A percentile compares a stretch with the other conserved stretches of the same genome.
phyloP scores from a whole-genome alignment of 768 basidiomycete species.

The Austroboletus festivus region DNA sequence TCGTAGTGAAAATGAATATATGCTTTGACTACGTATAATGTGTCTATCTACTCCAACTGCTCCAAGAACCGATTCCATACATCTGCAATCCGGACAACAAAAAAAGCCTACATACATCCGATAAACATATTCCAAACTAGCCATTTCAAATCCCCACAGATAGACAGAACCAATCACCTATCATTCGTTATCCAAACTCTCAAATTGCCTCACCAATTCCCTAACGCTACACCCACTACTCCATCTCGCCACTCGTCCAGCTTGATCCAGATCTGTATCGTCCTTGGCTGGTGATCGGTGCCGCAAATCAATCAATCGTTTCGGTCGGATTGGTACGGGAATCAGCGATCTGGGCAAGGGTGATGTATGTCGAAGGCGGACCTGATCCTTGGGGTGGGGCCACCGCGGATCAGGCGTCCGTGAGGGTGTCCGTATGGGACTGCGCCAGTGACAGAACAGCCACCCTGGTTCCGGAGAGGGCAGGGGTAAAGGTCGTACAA shows the following conservation, averaged over 20 bases:
- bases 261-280: slow-evolving; percentile 23
- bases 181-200: slow-evolving; percentile 30
- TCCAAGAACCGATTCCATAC: no score
- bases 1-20: no score
- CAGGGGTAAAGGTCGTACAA: no score
- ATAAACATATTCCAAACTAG: no score
- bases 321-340: slow-evolving; percentile 41
- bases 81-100: no score
- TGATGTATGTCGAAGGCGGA: slow-evolving; percentile 57
- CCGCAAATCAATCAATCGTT: slow-evolving; percentile 53
- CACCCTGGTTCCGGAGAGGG: slow-evolving; percentile 40
- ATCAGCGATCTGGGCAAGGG: slow-evolving; percentile 38
- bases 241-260: slow-evolving; percentile 39
- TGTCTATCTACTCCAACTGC: no score
- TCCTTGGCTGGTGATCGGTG: slow-evolving; percentile 40
- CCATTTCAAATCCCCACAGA: no score
- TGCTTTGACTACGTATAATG: no score
- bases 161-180: no score
- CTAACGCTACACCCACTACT: slow-evolving; percentile 71
- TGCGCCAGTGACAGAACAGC: slow-evolving; percentile 32
- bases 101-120: no score
- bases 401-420: slow-evolving; percentile 45
- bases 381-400: slow-evolving; percentile 61
- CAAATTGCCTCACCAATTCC: slow-evolving; percentile 65
- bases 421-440: slow-evolving; percentile 41